phyloP scores from a whole-genome alignment of 495 filamentous ascomycete species.

The Emericellopsis terricola region DNA sequence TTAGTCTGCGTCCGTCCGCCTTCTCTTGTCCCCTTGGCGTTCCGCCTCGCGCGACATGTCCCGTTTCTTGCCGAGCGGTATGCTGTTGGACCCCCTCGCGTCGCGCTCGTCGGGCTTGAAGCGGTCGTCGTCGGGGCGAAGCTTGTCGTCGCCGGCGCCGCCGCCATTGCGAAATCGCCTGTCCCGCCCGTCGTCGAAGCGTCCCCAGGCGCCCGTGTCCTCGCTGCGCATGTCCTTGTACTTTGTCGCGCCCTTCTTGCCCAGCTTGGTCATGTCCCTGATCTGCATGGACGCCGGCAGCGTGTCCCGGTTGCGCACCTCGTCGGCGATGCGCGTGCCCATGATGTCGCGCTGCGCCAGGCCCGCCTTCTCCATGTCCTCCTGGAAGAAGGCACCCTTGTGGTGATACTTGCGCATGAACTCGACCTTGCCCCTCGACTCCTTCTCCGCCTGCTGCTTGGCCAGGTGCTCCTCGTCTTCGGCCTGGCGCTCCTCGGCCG shows the following conservation, averaged over 20 bases:
- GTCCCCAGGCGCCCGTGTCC: conserved; percentile 79
- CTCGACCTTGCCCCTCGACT: conserved; percentile 62
- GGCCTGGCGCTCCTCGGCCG: conserved; percentile 65
- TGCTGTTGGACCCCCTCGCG: conserved; percentile 39
- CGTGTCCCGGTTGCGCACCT: conserved; percentile 58
- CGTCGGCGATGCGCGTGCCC: conserved; percentile 61
- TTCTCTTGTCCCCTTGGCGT: conserved; percentile 38
- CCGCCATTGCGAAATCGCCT: conserved; percentile 29
- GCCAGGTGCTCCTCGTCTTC: conserved; percentile 70
- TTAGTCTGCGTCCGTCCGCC: conserved; percentile 29
- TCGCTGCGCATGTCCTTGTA: conserved; percentile 80
- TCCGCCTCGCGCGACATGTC: conserved; percentile 12
- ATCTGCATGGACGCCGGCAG: conserved; percentile 89
- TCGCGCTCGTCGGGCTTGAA: conserved; percentile 14
- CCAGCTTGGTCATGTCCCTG: conserved; percentile 82
- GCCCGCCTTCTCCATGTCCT: conserved; percentile 54
- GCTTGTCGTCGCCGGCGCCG: conserved; percentile 43
- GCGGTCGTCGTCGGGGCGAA: conserved; percentile 42
- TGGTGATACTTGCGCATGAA: conserved; percentile 97
- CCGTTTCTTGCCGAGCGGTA: conserved; percentile 40
- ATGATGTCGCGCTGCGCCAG: conserved; percentile 64
- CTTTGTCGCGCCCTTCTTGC: conserved; percentile 78
- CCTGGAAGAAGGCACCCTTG: conserved; percentile 88
- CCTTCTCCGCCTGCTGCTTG: conserved; percentile 73
- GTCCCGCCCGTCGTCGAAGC: conserved; percentile 30